Evolutionary conservation across 768 basidiomycete species (phyloP).

Genomic region (Suillus spraguei): DNA sequence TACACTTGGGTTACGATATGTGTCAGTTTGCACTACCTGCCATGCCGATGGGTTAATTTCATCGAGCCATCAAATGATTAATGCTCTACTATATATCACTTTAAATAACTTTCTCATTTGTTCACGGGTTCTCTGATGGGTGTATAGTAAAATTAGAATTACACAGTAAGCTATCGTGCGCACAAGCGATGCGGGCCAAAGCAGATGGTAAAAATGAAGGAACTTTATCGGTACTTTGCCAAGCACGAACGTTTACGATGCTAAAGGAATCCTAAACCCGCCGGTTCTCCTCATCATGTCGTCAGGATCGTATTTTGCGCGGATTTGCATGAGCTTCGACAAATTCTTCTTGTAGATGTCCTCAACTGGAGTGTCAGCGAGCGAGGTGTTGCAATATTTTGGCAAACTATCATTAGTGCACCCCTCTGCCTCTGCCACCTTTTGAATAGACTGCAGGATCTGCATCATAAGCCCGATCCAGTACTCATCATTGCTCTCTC

Average conservation of each 20-base stretch:
- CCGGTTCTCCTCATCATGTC: conserved; percentile 17
- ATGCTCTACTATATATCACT: no score
- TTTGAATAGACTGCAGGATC: conserved; percentile 6
- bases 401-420: conserved; percentile 9
- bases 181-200: background rate
- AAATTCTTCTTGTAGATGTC: conserved; percentile 17
- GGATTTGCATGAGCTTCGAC: conserved; percentile 1
- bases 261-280: conserved; percentile 21
- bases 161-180: background rate
- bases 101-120: no score
- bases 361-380: conserved; percentile 9
- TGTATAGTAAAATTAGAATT: background rate
- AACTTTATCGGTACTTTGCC: background rate
- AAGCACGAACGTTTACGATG: background rate
- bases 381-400: conserved; percentile 13
- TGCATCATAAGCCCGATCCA: conserved; percentile 15
- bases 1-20: no score
- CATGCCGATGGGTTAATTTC: background rate
- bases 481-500: conserved; percentile 10
- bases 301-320: conserved; percentile 16
- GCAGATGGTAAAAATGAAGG: background rate
- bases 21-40: background rate
- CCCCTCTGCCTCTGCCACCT: background rate
- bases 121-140: no score
- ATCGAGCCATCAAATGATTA: background rate